Base-by-base conservation (phyloP, 768 basidiomycete genomes). In the Plicaturopsis crispa region DNA sequence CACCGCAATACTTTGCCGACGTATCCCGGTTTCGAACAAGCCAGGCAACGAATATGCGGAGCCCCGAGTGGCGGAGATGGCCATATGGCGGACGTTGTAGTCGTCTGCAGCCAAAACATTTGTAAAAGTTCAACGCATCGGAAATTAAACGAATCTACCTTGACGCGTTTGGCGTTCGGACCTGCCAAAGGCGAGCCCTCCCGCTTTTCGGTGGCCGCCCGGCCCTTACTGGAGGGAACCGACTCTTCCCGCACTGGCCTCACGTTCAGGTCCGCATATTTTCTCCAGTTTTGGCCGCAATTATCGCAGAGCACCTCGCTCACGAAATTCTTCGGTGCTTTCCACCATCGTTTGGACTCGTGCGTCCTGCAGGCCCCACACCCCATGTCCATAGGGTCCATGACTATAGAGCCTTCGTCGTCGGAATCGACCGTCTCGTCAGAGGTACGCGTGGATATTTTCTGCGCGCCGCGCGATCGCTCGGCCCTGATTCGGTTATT, bases 231-330 rank as follows among this genome's bases (percentile, higher is more conserved):
- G 2, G 65, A 53, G 0, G 72, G 63, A 1, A 72, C 50, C 1
- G 72, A 65, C 33, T 86, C 84, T 40, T 89, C 85, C 20, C 84
- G 73, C 14, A 78, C 41, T 6, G 80, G 79, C 30, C 84, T 69
- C 18, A 84, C 79, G 48, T 81, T 87, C 35, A 92, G 66, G 48
- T 93, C 90, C 1, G 88, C 91, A 55, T 96, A 96, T 60, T 93
- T 96, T 48, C 91, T 70, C 84, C 89, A 96, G 46, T 84, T 84
- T 32, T 78, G 73, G 10, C 91, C 91, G 51, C 91, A 96, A 20
- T 59, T 69, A 33, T 93, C 87, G 54, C 91, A 96, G 38, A 94
- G 75, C 26, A 90, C 73, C 42, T 70, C 72, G 2, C 83, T 83
- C 0, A 69, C 58, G n/a, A 93, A 70, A 16, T 84, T 85, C 53